A percentile compares a stretch with the other conserved stretches of the same genome.
These are phyloP conservation scores for Chrysosporium keratinophilum DNA, from an alignment of 2,329 filamentous ascomycete species.

Conservation along the genomic window DNA sequence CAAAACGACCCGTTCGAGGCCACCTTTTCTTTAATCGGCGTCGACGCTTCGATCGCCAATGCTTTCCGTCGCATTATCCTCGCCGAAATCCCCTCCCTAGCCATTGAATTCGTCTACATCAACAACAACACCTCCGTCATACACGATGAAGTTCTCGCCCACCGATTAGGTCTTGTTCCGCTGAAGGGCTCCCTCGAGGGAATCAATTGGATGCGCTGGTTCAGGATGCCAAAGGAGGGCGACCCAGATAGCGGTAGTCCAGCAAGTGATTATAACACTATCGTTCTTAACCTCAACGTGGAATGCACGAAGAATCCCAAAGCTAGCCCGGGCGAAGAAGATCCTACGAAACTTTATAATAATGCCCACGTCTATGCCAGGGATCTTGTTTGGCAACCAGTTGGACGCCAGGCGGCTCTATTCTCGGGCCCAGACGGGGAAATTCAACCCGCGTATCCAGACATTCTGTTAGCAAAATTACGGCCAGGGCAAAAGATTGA, in stretches of 20 bases:
- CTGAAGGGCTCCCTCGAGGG: slow-evolving; percentile 70
- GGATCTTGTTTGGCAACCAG: slow-evolving; percentile 65
- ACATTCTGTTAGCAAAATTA: slow-evolving; percentile 89
- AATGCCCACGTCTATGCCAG: slow-evolving; percentile 73
- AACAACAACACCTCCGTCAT: slow-evolving; percentile 96
- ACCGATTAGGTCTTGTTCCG: slow-evolving; percentile 81
- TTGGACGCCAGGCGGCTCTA: slow-evolving; percentile 59
- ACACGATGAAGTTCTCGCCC: slow-evolving; percentile 90
- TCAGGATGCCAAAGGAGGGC: slow-evolving; percentile 58
- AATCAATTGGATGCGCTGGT: slow-evolving; percentile 74
- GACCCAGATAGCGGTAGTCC: slow-evolving; percentile 43
- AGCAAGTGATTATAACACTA: slow-evolving; percentile 72
- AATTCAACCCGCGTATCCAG: slow-evolving; percentile 72
- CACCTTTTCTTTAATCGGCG: slow-evolving; percentile 80
- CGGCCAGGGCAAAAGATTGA: slow-evolving; percentile 80
- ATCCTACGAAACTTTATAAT: slow-evolving; percentile 74
- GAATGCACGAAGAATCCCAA: slow-evolving; percentile 70
- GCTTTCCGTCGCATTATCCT: slow-evolving; percentile 95
- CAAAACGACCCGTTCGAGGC: slow-evolving; percentile 65
- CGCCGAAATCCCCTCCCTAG: slow-evolving; percentile 84
- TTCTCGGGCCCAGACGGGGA: slow-evolving; percentile 50
- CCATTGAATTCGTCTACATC: slow-evolving; percentile 87
- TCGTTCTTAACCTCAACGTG: slow-evolving; percentile 65
- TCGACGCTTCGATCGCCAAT: slow-evolving; percentile 90
- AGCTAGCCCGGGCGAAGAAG: slow-evolving; percentile 60